phyloP scores from a whole-genome alignment of 108 stramenopile genomes.

The Nitzschia putrida region DNA sequence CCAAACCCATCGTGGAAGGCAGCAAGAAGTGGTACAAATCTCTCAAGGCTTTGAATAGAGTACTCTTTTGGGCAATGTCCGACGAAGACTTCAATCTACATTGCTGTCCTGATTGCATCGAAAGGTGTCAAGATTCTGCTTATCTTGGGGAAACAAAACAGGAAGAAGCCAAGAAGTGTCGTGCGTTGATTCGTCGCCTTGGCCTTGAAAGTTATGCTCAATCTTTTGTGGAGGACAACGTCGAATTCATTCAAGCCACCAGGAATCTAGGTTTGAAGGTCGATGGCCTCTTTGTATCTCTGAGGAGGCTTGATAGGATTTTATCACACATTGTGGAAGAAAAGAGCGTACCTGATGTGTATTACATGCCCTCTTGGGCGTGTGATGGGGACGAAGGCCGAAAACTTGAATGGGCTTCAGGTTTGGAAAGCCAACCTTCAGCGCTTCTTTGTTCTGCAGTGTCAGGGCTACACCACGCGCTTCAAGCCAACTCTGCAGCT shows the following conservation, averaged over 20 bases:
- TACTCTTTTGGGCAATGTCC: neutral
- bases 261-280: neutral
- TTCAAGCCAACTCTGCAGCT: neutral
- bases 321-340: constrained; percentile 37
- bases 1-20: constrained; percentile 18
- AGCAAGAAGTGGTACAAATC: constrained; percentile 12
- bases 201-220: constrained; percentile 40
- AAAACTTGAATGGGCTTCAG: constrained; percentile 36
- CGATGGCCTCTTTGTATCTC: constrained; percentile 20
- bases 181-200: constrained; percentile 47
- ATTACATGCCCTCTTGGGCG: constrained; percentile 12
- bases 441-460: constrained; percentile 31
- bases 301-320: constrained; percentile 49
- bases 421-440: constrained; percentile 27
- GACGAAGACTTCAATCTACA: constrained; percentile 9
- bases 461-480: neutral
- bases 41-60: constrained; percentile 14
- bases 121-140: neutral
- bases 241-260: neutral
- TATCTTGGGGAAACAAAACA: neutral
- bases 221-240: constrained; percentile 29
- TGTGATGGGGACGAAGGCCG: neutral
- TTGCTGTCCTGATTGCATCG: constrained; percentile 20
- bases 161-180: constrained; percentile 38
- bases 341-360: neutral